A percentile compares a stretch with the other conserved stretches of the same genome.
phyloP scores from a whole-genome alignment of 805 yeast genomes.

The Metschnikowia corniflorae region DNA sequence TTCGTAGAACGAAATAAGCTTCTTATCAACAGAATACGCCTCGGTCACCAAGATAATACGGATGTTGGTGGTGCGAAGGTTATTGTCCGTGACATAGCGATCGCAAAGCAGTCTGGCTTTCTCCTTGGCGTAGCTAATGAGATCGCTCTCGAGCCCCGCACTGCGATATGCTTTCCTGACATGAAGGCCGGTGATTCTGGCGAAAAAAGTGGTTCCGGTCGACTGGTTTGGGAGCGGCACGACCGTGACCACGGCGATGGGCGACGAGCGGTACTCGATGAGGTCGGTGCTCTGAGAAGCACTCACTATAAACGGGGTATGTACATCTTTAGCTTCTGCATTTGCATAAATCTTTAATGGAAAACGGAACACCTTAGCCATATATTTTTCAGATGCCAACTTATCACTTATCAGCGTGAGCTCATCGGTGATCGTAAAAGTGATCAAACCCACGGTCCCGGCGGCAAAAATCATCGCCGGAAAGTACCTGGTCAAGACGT shows the following conservation, averaged over 20 bases:
- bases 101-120: conserved; percentile 43
- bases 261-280: conserved; percentile 62
- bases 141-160: conserved; percentile 61
- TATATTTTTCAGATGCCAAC: conserved; percentile 23
- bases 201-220: conserved; percentile 39
- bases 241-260: conserved; percentile 60
- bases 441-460: conserved; percentile 38
- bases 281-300: conserved; percentile 49
- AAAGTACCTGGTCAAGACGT: conserved; percentile 24
- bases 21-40: conserved; percentile 49
- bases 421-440: conserved; percentile 43
- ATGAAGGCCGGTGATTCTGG: conserved; percentile 56
- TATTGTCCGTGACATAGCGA: conserved; percentile 21
- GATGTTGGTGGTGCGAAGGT: conserved; percentile 22
- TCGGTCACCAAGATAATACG: conserved; percentile 44
- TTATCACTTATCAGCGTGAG: conserved; percentile 37
- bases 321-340: conserved; percentile 19
- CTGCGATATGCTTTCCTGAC: conserved; percentile 64
- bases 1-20: conserved; percentile 33
- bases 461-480: conserved; percentile 39
- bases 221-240: conserved; percentile 39
- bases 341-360: conserved; percentile 48
- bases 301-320: conserved; percentile 26
- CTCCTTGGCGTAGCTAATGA: conserved; percentile 56
- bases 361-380: conserved; percentile 44